Evolutionary conservation across 2,329 filamentous ascomycete species (phyloP), one percentile per base, ranked within the genome.

Genomic region (Xylaria sp.): DNA sequence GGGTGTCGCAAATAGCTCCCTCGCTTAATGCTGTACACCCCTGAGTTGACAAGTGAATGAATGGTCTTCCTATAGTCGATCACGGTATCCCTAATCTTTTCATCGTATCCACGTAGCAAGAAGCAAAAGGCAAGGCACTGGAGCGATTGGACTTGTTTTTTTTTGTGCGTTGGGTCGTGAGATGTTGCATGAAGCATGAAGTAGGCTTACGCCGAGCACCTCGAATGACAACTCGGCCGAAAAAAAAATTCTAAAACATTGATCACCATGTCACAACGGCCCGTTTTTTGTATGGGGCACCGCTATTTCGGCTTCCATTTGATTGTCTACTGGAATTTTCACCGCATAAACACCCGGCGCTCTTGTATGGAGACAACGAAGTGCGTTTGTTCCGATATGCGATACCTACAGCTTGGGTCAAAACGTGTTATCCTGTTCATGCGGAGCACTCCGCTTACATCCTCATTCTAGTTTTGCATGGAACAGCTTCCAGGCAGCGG

Each of bases 151-250:
- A 23, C 31, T 23, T 52, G 41, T 56, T 31, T 50, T 31, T 50
- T 20, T 56, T 20, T 48, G 51, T 28, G 44, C 0, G 10, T 37
- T 28, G 23, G 41, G 50, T 51, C 9, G 67, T 69, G 59, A 69
- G 63, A 66, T 37, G 56, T 56, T 31, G 67, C 59, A 63, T 66
- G 48, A 66, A 63, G 54, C 59, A 69, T 69, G 54, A 66, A 63
- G 37, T 51, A 25, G 55, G 60, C 64, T 67, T 63, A 67, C 60
- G 59, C 34, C 52, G 63, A 66, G 48, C 46, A 51, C 25, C 20
- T 44, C 28, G n/a, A 51, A 46, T 41, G 18, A 18, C 44, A 63
- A 25, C 54, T 56, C 59, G 50, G 63, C 59, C 54, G 51, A 69
- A 39, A 54, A 41, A 54, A 50, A 39, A 63, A 55, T 9, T 39